Evolutionary conservation across 371 early-diverging fungal genomes (phyloP), one percentile per base, ranked within the genome.

Genomic region (Syncephalastrum sp.): DNA sequence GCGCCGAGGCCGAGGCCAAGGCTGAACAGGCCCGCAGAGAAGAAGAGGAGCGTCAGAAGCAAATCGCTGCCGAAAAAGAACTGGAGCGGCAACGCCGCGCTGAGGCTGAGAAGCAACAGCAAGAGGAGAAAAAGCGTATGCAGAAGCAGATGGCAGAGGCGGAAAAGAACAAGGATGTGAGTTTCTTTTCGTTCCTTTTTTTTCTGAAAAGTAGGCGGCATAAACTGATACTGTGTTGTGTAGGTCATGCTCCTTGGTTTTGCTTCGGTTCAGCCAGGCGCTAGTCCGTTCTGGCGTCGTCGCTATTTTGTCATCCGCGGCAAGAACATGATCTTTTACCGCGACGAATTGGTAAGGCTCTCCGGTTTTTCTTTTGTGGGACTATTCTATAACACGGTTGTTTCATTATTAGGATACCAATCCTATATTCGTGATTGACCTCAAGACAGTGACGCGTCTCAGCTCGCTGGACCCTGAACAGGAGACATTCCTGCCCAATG

Each of bases 361-460:
- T 33, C 8, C 8, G 10, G 8, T 12, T 33, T 33, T 33, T 33
- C 1, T 10, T 33, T 33, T 33, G 1, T 5, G 38, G 8, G 8
- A 33, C 10, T 0, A 1, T 33, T 33, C 21, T 21, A 0, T 45
- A 25, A 41, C 12, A 5, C 42, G 17, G 21, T 21, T 21, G 2
- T 21, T 21, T 46, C 14, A 33, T 44, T 29, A 29, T 25, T 49
- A 70, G 64, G 75, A 72, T 41, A 64, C 68, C 19, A 63, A 62
- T 8, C 81, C 84, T 5, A 49, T 79, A 6, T 56, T 68, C 12
- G 73, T 76, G 33, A 68, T 86, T 55, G 68, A 76, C 55, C 67
- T 82, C 5, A 57, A 42, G 23, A 17, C 33, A 15, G 68, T 65
- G 14, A 67, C 63, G 14, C 65, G 64, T 44, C 49, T 75, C 25